Base-by-base conservation (phyloP, 805 yeast species). In the Komagataella pastoris region DNA sequence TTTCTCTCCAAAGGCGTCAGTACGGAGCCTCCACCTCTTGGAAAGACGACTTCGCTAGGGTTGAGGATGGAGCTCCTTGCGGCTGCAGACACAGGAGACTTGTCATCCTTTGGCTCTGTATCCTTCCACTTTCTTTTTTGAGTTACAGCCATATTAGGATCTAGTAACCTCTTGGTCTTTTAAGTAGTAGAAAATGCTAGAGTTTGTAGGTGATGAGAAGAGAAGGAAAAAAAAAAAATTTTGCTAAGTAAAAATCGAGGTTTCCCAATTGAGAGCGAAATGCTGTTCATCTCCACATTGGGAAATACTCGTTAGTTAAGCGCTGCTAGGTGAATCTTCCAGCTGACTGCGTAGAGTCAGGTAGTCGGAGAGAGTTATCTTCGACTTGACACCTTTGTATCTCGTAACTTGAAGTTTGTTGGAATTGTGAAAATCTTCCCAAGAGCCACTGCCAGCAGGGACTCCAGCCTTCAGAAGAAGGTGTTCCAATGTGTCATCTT, bases 21-120 rank as follows among this genome's bases (percentile, higher is more conserved):
- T 23, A 81, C 87, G 24, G 91, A 78, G 10, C 84, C 80, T 50
- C 99, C 99, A 59, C 99, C 99, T 80, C 99, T 85, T 50, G 99
- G 99, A 64, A 93, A 93, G 10, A 85, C 73, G 46, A 74, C 70
- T 53, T 82, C 87, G 54, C 47, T 51, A 21, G 54, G 47, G 48
- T 48, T 51, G 40, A 54, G 46, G n/a, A 55, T 21, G 57, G 61
- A 7, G 59, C 55, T 10, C 59, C 58, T 30, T 62, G 49, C 46
- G 21, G 49, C 17, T 30, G 40, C 40, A 30, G 40, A 30, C 40
- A 30, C 40, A 8, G 40, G 24, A 17, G 47, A 23, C 40, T 12
- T 23, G n/a, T 17, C 48, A 17, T 36, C 48, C 24, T 56, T 8
- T 10, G 48, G 47, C 57, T 67, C 69, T 54, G 57, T 64, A 48